phyloP scores from a whole-genome alignment of 805 yeast genomes.

The Wickerhamomyces subpelliculosus region DNA sequence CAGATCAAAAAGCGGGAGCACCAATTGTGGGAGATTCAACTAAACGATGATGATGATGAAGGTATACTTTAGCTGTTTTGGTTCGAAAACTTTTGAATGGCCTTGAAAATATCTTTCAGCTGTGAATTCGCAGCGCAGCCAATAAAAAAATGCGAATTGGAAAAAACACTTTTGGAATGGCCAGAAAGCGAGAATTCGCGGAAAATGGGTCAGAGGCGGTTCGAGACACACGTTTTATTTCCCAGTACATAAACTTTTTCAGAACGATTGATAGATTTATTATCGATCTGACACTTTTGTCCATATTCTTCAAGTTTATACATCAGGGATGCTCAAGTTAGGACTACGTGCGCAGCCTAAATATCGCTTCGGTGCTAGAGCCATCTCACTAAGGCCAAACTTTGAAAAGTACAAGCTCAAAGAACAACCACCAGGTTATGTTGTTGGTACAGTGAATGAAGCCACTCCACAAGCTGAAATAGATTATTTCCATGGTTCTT shows the following conservation, averaged over 20 bases:
- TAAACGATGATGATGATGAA: too few species aligned
- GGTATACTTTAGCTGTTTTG: too few species aligned
- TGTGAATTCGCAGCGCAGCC: neutral
- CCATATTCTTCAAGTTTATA: too few species aligned
- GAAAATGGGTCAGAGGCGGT: neutral
- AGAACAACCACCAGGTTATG: constrained; percentile 68
- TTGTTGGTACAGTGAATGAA: constrained; percentile 68
- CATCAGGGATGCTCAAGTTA: neutral
- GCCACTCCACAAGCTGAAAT: constrained; percentile 57
- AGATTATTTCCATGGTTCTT: constrained; percentile 55
- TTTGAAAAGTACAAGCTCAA: constrained; percentile 35
- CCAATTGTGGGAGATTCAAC: too few species aligned
- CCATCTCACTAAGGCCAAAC: constrained; percentile 17
- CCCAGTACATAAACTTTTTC: too few species aligned
- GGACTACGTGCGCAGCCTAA: neutral
- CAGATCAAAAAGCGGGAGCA: too few species aligned
- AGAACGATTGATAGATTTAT: too few species aligned
- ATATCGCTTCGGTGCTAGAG: neutral
- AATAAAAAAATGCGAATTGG: constrained; percentile 14
- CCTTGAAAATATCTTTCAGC: neutral
- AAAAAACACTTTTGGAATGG: constrained; percentile 4
- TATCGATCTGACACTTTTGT: too few species aligned
- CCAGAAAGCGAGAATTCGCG: too few species aligned
- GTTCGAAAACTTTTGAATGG: constrained; percentile 1
- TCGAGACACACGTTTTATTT: neutral